Percentiles rank a stretch among this genome's conserved stretches.
These are phyloP conservation scores for Agrocybe chaxingu DNA, from an alignment of 768 basidiomycete genomes.

Conservation along the genomic window DNA sequence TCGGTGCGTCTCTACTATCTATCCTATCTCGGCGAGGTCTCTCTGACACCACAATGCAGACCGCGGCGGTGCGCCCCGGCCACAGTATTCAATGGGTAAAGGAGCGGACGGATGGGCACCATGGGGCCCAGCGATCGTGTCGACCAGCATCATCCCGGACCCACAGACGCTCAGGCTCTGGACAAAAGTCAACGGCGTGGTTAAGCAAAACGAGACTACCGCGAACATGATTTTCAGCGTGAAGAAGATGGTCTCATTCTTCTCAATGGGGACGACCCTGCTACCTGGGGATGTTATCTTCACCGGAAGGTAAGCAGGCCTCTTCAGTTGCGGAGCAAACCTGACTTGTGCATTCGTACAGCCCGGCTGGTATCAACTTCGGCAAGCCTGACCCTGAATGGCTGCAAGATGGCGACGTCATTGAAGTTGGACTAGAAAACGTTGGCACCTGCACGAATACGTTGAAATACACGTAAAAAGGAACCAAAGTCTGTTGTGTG, in stretches of 20 bases:
- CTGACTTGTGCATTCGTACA: conserved; percentile 4
- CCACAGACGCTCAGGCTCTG: conserved; percentile 38
- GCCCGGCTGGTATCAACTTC: conserved; percentile 32
- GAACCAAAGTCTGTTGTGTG: too few species aligned
- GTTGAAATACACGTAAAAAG: conserved; percentile 23
- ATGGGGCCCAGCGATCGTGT: conserved; percentile 37
- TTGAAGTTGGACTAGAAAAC: conserved; percentile 35
- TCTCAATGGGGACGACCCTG: conserved; percentile 42
- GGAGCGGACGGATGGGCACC: conserved; percentile 41
- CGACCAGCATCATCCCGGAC: conserved; percentile 32
- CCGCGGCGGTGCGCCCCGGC: conserved; percentile 37
- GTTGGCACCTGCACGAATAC: conserved; percentile 37
- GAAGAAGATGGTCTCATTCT: conserved; percentile 36
- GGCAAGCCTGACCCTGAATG: conserved; percentile 31
- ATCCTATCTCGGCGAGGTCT: not conserved
- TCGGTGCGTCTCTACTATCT: conserved; percentile 10
- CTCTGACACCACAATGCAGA: conserved; percentile 8
- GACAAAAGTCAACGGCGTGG: conserved; percentile 38
- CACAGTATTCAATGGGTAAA: conserved; percentile 42
- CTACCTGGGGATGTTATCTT: conserved; percentile 41
- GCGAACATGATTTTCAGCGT: conserved; percentile 42
- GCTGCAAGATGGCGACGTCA: conserved; percentile 34
- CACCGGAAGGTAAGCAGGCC: conserved; percentile 33
- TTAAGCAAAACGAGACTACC: conserved; percentile 36
- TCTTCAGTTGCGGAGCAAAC: not conserved